Evolutionary conservation across 768 basidiomycete species (phyloP), one percentile per base, ranked within the genome.

Genomic region (Naganishia antarctica): DNA sequence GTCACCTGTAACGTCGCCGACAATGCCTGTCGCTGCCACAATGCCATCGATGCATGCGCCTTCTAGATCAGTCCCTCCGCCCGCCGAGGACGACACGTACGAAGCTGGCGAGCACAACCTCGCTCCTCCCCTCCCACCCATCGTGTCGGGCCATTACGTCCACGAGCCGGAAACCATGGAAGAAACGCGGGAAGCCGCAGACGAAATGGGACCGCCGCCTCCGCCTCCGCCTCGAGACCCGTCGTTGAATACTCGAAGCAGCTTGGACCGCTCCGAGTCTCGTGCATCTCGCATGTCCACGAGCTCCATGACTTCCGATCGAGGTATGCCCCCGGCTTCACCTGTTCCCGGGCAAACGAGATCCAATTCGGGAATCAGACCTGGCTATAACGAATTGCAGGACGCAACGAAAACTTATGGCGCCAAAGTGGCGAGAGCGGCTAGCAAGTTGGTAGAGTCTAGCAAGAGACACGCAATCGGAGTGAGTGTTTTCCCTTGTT

Each of bases 381-480:
- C 75, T n/a, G 70, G 67, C 21, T 73, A 83, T 0, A 89, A 90
- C 44, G 86, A 90, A 15, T 79, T 96, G 53, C 84, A 84, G 68
- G 79, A 81, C 1, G 76, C 90, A 4, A 87, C 87, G 83, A 84
- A 84, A 4, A 84, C 85, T 29, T 84, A 89, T 0, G 92, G 92
- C 12, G 83, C 85, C 3, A 85, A 85, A 63, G 81, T 94, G 3
- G 83, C 84, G 71, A 85, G 89, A 68, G 81, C 83, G 0, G 90
- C 91, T 1, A 82, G 83, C 16, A 78, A 80, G 43, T 73, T 92
- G 58, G 83, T 81, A 66, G 87, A 88, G 37, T 86, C 87, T 69
- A 90, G 89, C 41, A 91, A 87, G 79, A 86, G 84, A 76, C 73
- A 81, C 8, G 81, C 91, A 43, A 82, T 92, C 29, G 92, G 90